Conservation (phyloP, 2,329 filamentous ascomycete species). For the Fusarium phyllophilum region DNA sequence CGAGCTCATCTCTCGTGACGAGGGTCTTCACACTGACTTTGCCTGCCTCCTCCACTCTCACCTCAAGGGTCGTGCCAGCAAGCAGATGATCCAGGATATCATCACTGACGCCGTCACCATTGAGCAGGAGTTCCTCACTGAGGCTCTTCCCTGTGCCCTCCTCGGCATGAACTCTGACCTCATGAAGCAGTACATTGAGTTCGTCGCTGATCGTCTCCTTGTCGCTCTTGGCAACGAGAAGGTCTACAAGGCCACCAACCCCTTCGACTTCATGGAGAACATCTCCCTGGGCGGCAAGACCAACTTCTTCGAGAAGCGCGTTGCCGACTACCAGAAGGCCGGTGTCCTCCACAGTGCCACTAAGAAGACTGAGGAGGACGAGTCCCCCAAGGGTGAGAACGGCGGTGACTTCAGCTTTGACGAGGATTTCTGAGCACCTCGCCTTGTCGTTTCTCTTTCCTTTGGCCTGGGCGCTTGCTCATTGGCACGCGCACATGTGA, state of each 20-base stretch:
- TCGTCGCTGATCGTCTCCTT: slow-evolving; percentile 94
- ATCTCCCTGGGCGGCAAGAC: slow-evolving; percentile 99
- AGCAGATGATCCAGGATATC: slow-evolving; percentile 83
- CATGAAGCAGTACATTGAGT: slow-evolving; percentile 99
- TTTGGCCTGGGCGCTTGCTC: slow-evolving; percentile 1
- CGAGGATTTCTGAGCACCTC: slow-evolving; percentile 85
- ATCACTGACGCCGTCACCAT: slow-evolving; percentile 94
- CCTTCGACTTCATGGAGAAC: slow-evolving; percentile 99
- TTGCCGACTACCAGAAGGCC: slow-evolving; percentile 99
- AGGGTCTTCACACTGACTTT: slow-evolving; percentile 99
- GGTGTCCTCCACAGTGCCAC: slow-evolving; percentile 91
- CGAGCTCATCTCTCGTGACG: slow-evolving; percentile 99
- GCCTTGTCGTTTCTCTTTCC: slow-evolving; percentile 10
- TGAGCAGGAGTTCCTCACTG: slow-evolving; percentile 97
- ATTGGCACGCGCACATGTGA: slow-evolving; percentile 20
- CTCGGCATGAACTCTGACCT: slow-evolving; percentile 97
- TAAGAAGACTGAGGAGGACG: slow-evolving; percentile 70
- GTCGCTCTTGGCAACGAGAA: slow-evolving; percentile 94
- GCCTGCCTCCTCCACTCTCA: slow-evolving; percentile 98
- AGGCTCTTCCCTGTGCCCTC: slow-evolving; percentile 90
- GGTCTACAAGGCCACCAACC: slow-evolving; percentile 91
- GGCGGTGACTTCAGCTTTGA: slow-evolving; percentile 91
- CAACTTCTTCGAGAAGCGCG: slow-evolving; percentile 99
- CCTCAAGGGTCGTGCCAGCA: slow-evolving; percentile 88
- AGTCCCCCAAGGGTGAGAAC: slow-evolving; percentile 65